These are phyloP conservation scores for Carex cristatella DNA, from an alignment of 176 grass and related monocot species.

Conservation along the genomic window DNA sequence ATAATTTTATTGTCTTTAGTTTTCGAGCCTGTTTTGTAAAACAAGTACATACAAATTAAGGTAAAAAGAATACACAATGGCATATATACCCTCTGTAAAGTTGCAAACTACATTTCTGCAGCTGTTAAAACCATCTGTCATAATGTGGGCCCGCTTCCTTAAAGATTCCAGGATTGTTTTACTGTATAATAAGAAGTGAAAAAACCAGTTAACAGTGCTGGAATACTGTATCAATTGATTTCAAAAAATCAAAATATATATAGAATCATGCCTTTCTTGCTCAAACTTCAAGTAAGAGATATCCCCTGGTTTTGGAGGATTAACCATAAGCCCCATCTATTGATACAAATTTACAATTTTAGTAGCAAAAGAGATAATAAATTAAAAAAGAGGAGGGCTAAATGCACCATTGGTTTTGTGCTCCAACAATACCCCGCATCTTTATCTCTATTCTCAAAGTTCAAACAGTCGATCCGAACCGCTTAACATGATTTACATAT, in stretches of 20 bases:
- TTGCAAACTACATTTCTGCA: slow-evolving; percentile 97
- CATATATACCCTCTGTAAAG: slow-evolving; percentile 77
- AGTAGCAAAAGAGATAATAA: slow-evolving; percentile 15
- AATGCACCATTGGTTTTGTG: too few species aligned
- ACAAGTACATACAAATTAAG: not conserved
- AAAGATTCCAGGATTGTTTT: slow-evolving; percentile 74
- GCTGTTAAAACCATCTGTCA: slow-evolving; percentile 99
- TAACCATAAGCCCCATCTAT: slow-evolving; percentile 98
- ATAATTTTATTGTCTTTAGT: slow-evolving; percentile 13
- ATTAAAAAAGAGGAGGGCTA: too few species aligned
- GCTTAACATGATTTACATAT: too few species aligned
- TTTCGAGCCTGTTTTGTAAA: not conserved
- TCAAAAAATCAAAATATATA: slow-evolving; percentile 2
- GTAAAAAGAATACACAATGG: not conserved
- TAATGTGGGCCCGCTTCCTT: slow-evolving; percentile 82
- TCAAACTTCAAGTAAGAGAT: slow-evolving; percentile 76
- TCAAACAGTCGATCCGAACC: too few species aligned
- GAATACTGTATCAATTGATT: slow-evolving; percentile 9
- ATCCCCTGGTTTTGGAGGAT: slow-evolving; percentile 91
- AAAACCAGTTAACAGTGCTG: not conserved
- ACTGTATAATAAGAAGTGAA: slow-evolving; percentile 35
- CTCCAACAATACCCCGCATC: too few species aligned
- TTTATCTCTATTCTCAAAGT: too few species aligned
- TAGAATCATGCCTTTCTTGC: slow-evolving; percentile 66
- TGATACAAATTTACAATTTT: not conserved